A percentile compares a stretch with the other conserved stretches of the same genome.
Conservation (phyloP, 169 alveolate species). For the Plasmodium coatneyi region DNA sequence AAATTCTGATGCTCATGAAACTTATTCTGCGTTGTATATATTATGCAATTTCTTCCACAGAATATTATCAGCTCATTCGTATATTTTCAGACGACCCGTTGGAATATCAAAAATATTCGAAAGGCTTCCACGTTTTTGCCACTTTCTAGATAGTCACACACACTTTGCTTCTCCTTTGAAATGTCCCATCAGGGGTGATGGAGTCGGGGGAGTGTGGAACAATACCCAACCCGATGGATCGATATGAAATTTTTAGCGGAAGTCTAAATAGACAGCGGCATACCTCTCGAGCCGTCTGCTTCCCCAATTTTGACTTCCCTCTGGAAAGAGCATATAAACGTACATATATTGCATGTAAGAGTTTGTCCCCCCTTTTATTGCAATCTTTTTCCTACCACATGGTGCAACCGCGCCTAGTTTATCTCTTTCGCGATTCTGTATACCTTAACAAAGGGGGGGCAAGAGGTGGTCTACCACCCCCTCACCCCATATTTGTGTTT, state of each 20-base stretch:
- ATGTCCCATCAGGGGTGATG: neutral
- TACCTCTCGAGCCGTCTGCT: neutral
- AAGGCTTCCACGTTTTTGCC: slow-evolving; percentile 38
- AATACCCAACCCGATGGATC: neutral
- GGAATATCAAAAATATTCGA: slow-evolving; percentile 30
- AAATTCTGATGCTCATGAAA: slow-evolving; percentile 36
- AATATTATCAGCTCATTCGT: slow-evolving; percentile 17
- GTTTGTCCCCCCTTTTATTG: neutral
- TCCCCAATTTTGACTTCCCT: neutral
- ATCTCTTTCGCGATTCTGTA: neutral
- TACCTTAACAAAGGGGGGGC: neutral
- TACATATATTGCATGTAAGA: neutral
- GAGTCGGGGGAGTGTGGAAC: neutral
- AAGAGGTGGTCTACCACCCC: neutral
- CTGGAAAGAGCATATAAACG: neutral
- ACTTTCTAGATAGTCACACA: neutral
- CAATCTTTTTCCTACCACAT: neutral
- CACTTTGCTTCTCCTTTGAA: neutral
- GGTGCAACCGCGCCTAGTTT: neutral
- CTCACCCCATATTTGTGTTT: neutral
- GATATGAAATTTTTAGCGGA: neutral
- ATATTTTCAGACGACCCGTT: slow-evolving; percentile 38
- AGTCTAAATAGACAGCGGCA: neutral
- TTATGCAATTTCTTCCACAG: neutral
- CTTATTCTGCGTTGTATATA: slow-evolving; percentile 43